Evolutionary conservation across 2,329 filamentous ascomycete genomes (phyloP).

Genomic region (Neonectria punicea): DNA sequence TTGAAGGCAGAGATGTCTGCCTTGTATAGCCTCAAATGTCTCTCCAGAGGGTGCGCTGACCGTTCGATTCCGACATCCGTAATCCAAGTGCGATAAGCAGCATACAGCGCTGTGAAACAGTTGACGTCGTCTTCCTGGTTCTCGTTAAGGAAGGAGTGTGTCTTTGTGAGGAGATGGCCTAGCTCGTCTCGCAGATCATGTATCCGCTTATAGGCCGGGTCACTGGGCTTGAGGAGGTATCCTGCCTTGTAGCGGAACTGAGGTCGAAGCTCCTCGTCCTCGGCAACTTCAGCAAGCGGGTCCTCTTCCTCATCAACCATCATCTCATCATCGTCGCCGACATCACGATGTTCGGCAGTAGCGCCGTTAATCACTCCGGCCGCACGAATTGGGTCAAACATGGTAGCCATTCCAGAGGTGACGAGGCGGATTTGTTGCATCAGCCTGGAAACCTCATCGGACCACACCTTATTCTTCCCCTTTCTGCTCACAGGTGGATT

Average conservation of each 20-base stretch:
- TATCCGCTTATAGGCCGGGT: slow-evolving; percentile 75
- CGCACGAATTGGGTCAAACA: slow-evolving; percentile 85
- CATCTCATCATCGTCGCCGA: slow-evolving; percentile 62
- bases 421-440: slow-evolving; percentile 89
- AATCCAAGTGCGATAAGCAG: slow-evolving; percentile 95
- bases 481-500: slow-evolving; percentile 86
- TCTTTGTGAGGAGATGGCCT: slow-evolving; percentile 82
- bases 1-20: slow-evolving; percentile 94
- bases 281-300: slow-evolving; percentile 71
- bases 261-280: slow-evolving; percentile 85
- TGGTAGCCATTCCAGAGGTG: slow-evolving; percentile 86
- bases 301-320: slow-evolving; percentile 62
- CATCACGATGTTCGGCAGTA: slow-evolving; percentile 62
- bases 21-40: slow-evolving; percentile 84
- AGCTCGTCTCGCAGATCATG: slow-evolving; percentile 84
- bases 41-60: slow-evolving; percentile 91
- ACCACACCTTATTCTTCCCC: slow-evolving; percentile 98
- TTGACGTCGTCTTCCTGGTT: slow-evolving; percentile 95
- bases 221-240: slow-evolving; percentile 72
- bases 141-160: slow-evolving; percentile 83
- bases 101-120: slow-evolving; percentile 93
- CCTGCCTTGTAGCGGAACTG: slow-evolving; percentile 91
- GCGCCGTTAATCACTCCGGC: slow-evolving; percentile 62
- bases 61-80: slow-evolving; percentile 97
- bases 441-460: slow-evolving; percentile 92